A percentile compares a stretch with the other conserved stretches of the same genome.
Evolutionary conservation across 2,329 filamentous ascomycete genomes (phyloP).

Genomic region (Plectosphaerella cucumerina): DNA sequence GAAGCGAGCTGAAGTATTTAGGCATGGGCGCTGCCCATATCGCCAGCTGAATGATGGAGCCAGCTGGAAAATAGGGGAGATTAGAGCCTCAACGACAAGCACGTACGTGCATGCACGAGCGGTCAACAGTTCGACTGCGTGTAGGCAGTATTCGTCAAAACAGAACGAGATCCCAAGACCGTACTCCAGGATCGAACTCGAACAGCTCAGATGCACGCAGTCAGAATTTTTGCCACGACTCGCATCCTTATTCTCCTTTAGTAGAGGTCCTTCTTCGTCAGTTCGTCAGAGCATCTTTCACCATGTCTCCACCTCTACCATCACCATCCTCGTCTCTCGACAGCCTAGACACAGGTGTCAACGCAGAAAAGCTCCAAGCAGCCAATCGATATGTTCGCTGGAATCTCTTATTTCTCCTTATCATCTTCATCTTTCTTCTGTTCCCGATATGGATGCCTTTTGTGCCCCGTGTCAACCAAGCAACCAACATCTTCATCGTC

Average conservation of each 20-base stretch:
- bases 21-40: no score
- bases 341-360: conserved; percentile 3
- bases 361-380: conserved; percentile 3
- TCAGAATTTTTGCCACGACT: not conserved
- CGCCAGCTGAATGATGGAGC: not conserved
- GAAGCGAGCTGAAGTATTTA: no score
- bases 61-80: not conserved
- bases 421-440: conserved; percentile 3
- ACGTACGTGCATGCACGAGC: not conserved
- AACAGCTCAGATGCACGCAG: not conserved
- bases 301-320: not conserved
- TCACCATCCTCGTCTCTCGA: conserved; percentile 4
- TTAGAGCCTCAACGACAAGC: not conserved
- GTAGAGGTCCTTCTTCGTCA: not conserved
- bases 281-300: not conserved
- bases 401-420: conserved; percentile 3
- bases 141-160: no score
- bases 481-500: conserved; percentile 4
- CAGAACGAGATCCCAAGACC: not conserved
- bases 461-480: conserved; percentile 4
- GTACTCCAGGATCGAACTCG: not conserved
- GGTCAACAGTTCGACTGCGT: not conserved
- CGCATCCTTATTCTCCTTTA: not conserved
- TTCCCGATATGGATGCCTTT: conserved; percentile 6
- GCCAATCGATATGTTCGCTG: conserved; percentile 5